Evolutionary conservation across 2,329 filamentous ascomycete genomes (phyloP).

Genomic region (Metarhizium album): DNA sequence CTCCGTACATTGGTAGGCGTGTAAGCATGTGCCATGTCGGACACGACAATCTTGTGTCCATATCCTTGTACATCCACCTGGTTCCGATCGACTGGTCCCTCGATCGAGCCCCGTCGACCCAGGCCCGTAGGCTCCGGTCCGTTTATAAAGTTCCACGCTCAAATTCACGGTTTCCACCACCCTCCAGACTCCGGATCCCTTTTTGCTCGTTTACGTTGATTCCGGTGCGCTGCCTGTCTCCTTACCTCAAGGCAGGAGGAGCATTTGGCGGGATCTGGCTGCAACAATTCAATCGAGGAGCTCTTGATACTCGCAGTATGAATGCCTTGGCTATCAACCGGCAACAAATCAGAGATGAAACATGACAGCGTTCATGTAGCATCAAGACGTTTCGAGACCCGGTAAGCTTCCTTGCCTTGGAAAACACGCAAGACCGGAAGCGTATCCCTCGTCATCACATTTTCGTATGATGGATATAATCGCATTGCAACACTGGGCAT

Average conservation of each 20-base stretch:
- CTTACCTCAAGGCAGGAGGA: background rate
- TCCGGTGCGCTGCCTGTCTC: background rate
- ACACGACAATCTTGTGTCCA: too few species aligned
- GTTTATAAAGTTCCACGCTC: background rate
- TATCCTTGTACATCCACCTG: background rate
- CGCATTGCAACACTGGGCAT: conserved; percentile 25
- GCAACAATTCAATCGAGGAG: too few species aligned
- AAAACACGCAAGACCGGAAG: background rate
- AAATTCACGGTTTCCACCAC: background rate
- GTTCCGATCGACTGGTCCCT: background rate
- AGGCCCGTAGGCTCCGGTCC: background rate
- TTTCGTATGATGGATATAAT: conserved; percentile 22
- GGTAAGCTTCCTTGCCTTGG: background rate
- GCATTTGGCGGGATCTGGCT: background rate
- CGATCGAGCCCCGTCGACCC: background rate
- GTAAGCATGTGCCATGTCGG: too few species aligned
- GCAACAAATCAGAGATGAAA: background rate
- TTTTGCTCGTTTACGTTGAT: background rate
- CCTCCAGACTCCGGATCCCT: background rate
- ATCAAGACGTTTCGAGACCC: background rate
- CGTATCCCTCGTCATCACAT: background rate
- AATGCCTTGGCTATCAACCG: background rate
- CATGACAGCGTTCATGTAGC: background rate
- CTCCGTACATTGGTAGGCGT: too few species aligned
- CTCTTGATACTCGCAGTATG: too few species aligned